phyloP scores from a whole-genome alignment of 2,329 filamentous ascomycete genomes.

The Acrocalymma vagum region DNA sequence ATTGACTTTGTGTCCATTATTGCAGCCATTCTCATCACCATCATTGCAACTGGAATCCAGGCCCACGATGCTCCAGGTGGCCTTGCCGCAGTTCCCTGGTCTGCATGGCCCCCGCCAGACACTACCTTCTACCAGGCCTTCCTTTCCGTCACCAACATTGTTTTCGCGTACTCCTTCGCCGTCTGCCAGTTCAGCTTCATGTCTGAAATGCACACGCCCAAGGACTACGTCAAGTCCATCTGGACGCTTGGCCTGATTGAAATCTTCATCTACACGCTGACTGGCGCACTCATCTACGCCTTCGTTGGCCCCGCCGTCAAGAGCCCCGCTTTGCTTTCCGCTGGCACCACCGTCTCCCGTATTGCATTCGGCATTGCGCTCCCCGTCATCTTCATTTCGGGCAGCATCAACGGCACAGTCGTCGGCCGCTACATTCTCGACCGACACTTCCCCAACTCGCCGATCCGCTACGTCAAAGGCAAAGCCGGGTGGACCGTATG shows the following conservation, averaged over 20 bases:
- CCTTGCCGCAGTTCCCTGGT: conserved; percentile 40
- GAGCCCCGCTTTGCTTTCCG: conserved; percentile 72
- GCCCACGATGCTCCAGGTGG: conserved; percentile 41
- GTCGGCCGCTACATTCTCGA: conserved; percentile 72
- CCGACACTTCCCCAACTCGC: conserved; percentile 67
- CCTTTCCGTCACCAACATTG: conserved; percentile 42
- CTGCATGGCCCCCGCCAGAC: conserved; percentile 38
- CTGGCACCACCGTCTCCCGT: conserved; percentile 66
- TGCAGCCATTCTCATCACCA: conserved; percentile 71
- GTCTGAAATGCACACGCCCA: conserved; percentile 70
- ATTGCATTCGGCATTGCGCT: conserved; percentile 76
- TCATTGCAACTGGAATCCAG: conserved; percentile 68
- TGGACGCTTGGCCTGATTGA: conserved; percentile 67
- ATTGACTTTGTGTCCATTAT: conserved; percentile 71
- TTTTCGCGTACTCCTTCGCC: conserved; percentile 58
- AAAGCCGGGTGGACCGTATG: conserved; percentile 60
- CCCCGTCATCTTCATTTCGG: conserved; percentile 77
- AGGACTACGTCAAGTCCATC: conserved; percentile 66
- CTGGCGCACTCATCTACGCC: conserved; percentile 74
- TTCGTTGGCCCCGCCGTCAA: conserved; percentile 70
- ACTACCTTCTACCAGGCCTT: conserved; percentile 73
- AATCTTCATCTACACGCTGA: conserved; percentile 70
- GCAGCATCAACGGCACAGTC: conserved; percentile 74
- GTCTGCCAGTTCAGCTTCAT: conserved; percentile 76
- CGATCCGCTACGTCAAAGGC: conserved; percentile 48